phyloP scores from a whole-genome alignment of 2,329 filamentous ascomycete genomes.

The Penicillium sp. region DNA sequence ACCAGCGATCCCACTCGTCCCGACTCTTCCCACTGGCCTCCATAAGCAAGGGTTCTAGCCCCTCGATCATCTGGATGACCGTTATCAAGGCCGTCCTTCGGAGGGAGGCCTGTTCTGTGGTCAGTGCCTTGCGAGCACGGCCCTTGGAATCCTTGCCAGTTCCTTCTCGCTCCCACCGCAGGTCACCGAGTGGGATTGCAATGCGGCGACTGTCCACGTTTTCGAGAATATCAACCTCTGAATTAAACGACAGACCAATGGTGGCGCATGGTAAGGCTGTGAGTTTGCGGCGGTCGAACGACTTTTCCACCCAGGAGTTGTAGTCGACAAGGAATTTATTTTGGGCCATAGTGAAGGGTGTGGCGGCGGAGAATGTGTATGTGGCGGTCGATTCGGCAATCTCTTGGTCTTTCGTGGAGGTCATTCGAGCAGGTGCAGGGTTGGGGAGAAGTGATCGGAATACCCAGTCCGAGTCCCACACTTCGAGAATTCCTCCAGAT shows the following conservation, averaged over 20 bases:
- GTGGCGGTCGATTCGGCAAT: constrained; percentile 69
- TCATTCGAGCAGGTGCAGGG: constrained; percentile 58
- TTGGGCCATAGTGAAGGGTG: constrained; percentile 73
- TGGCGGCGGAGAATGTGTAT: constrained; percentile 78
- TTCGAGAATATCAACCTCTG: constrained; percentile 70
- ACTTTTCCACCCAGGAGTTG: constrained; percentile 76
- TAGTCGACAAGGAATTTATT: constrained; percentile 82
- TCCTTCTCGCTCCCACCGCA: constrained; percentile 78
- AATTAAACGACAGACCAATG: constrained; percentile 72
- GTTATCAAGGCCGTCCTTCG: constrained; percentile 77
- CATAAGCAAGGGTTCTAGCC: constrained; percentile 76
- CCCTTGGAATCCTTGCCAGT: constrained; percentile 36
- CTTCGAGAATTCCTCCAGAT: constrained; percentile 75
- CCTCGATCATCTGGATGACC: constrained; percentile 79
- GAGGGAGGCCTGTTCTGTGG: constrained; percentile 68
- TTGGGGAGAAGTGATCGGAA: constrained; percentile 81
- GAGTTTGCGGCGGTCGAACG: constrained; percentile 69
- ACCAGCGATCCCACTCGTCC: constrained; percentile 91
- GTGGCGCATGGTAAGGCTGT: constrained; percentile 74
- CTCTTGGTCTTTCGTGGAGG: constrained; percentile 61
- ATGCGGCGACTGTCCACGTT: constrained; percentile 72
- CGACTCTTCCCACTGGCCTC: constrained; percentile 82
- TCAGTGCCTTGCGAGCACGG: constrained; percentile 52
- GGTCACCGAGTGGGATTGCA: constrained; percentile 80
- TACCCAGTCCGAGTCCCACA: constrained; percentile 86